phyloP scores from a whole-genome alignment of 202 grass and related monocot species.

The Carex arenaria region DNA sequence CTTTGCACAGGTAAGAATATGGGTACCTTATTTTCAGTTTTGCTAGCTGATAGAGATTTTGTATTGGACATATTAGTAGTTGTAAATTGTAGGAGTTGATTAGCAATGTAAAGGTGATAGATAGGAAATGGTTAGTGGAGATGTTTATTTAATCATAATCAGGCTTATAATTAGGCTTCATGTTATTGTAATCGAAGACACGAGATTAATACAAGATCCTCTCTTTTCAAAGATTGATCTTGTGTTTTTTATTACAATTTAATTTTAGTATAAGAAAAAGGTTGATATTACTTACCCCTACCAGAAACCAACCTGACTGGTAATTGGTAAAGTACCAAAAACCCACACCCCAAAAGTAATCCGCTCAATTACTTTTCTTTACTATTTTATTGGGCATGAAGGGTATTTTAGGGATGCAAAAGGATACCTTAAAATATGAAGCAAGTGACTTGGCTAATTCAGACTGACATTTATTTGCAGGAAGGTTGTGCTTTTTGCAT shows the following conservation, averaged over 20 bases:
- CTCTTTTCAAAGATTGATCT: too few relatives aligned
- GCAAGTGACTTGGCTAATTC: conserved; percentile 57
- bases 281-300: neutral
- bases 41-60: neutral
- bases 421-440: conserved; percentile 49
- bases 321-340: conserved; percentile 1
- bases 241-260: too few relatives aligned
- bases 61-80: too few relatives aligned
- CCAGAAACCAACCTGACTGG: neutral
- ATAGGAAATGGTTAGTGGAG: too few relatives aligned
- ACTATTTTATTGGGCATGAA: conserved; percentile 3
- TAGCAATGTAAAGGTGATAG: too few relatives aligned
- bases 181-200: too few relatives aligned
- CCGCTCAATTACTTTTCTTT: neutral
- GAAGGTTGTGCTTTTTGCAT: conserved; percentile 69
- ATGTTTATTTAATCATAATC: too few relatives aligned
- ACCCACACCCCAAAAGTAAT: neutral
- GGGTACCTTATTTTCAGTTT: neutral
- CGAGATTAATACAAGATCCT: too few relatives aligned
- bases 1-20: neutral
- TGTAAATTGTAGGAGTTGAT: too few relatives aligned
- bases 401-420: conserved; percentile 5
- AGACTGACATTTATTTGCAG: conserved; percentile 55
- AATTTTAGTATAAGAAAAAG: neutral
- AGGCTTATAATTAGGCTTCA: too few relatives aligned